A percentile compares a stretch with the other conserved stretches of the same genome.
These are phyloP conservation scores for Noccaea caerulescens DNA, from an alignment of 345 rosid genomes.

Conservation along the genomic window DNA sequence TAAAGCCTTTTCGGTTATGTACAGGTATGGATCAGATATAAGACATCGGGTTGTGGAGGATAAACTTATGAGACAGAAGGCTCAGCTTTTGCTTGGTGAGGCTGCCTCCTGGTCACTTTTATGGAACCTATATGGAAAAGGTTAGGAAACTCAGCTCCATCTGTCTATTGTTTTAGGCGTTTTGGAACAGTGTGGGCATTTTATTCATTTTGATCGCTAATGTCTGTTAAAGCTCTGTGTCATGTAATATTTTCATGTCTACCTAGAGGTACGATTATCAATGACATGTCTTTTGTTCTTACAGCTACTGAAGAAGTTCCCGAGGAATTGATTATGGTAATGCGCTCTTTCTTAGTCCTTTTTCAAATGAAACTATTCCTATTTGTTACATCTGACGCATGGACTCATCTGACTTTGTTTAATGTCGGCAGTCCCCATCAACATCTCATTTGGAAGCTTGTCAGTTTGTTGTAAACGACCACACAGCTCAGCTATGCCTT, in stretches of 20 bases:
- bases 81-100: constrained; percentile 92
- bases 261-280: constrained; percentile 7
- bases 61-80: constrained; percentile 93
- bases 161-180: constrained; percentile 13
- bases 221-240: constrained; percentile 27
- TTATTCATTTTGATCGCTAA: constrained; percentile 17
- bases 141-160: constrained; percentile 49
- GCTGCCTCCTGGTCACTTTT: constrained; percentile 98
- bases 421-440: constrained; percentile 66
- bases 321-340: constrained; percentile 67
- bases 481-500: constrained; percentile 89
- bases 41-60: constrained; percentile 85
- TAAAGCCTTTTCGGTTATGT: constrained; percentile 22
- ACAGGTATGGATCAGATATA: constrained; percentile 71
- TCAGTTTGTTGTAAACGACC: constrained; percentile 83
- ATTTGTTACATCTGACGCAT: constrained; percentile 12
- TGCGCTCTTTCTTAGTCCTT: constrained; percentile 25
- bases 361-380: constrained; percentile 11
- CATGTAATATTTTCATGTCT: constrained; percentile 32
- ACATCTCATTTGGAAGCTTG: constrained; percentile 96
- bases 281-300: constrained; percentile 43
- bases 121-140: constrained; percentile 97
- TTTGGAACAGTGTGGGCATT: constrained; percentile 5
- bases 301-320: constrained; percentile 84
- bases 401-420: constrained; percentile 28